A percentile compares a stretch with the other conserved stretches of the same genome.
These are phyloP conservation scores for Cystobasidium ongulense DNA, from an alignment of 768 basidiomycete species.

Conservation along the genomic window DNA sequence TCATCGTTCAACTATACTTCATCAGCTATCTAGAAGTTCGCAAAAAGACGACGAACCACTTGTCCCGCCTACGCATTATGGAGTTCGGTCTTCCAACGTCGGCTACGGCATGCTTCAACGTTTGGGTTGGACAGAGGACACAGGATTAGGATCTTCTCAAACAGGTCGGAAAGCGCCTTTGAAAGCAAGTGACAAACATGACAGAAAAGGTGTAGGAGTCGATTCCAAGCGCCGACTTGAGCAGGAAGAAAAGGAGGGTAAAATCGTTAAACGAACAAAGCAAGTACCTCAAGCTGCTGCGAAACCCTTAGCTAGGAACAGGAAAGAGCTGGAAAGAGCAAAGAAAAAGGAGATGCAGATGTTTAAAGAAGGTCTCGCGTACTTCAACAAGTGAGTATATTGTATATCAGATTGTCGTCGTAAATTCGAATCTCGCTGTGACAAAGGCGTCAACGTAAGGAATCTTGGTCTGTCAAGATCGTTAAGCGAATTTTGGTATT, in stretches of 20 bases:
- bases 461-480: too few species aligned
- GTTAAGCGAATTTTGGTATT: too few species aligned
- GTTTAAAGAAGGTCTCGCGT: slow-evolving; percentile 27
- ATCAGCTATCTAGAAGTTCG: background rate
- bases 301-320: slow-evolving; percentile 18
- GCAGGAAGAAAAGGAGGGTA: slow-evolving; percentile 3
- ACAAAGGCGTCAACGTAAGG: too few species aligned
- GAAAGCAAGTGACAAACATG: slow-evolving; percentile 13
- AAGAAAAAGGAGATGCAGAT: slow-evolving; percentile 24
- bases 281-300: background rate
- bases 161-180: slow-evolving; percentile 8
- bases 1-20: slow-evolving; percentile 13
- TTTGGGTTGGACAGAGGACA: slow-evolving; percentile 10
- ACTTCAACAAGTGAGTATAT: slow-evolving; percentile 11
- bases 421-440: too few species aligned
- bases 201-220: slow-evolving; percentile 20
- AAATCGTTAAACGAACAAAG: background rate
- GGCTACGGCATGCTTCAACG: slow-evolving; percentile 29
- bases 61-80: slow-evolving; percentile 14
- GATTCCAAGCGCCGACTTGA: slow-evolving; percentile 2
- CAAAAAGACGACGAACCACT: background rate
- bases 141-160: background rate
- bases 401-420: too few species aligned
- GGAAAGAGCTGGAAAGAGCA: slow-evolving; percentile 15
- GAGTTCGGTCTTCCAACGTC: background rate